phyloP scores from a whole-genome alignment of 768 basidiomycete species.

The Pleurotus ostreatus region DNA sequence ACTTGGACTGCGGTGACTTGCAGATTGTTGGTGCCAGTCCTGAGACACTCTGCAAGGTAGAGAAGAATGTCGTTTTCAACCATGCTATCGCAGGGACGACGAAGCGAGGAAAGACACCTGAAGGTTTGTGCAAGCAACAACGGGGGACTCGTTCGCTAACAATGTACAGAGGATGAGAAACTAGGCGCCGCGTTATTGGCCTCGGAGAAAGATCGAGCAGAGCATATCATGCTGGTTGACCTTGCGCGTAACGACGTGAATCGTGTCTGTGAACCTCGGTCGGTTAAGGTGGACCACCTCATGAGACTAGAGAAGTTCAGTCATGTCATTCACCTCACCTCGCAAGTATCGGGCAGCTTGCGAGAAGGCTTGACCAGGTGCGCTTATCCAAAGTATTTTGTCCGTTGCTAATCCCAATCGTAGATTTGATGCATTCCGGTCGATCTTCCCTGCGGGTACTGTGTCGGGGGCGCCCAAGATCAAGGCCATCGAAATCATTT shows the following conservation, averaged over 20 bases:
- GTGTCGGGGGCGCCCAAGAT: slow-evolving; percentile 99
- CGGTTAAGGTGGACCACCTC: slow-evolving; percentile 93
- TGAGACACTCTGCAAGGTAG: slow-evolving; percentile 95
- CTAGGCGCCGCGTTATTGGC: slow-evolving; percentile 70
- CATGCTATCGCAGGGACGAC: slow-evolving; percentile 98
- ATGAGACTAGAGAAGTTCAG: slow-evolving; percentile 95
- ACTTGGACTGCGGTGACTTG: slow-evolving; percentile 87
- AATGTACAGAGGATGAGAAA: slow-evolving; percentile 74
- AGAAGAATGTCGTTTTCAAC: slow-evolving; percentile 88
- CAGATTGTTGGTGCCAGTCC: slow-evolving; percentile 98
- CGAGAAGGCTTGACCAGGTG: slow-evolving; percentile 83
- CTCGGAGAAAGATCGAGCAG: slow-evolving; percentile 94
- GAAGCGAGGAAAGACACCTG: slow-evolving; percentile 76
- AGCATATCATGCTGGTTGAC: slow-evolving; percentile 99
- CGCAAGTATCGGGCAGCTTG: slow-evolving; percentile 85
- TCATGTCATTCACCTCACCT: slow-evolving; percentile 97
- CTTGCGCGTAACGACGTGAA: slow-evolving; percentile 98
- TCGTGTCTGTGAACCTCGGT: slow-evolving; percentile 90
- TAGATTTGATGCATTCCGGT: slow-evolving; percentile 97
- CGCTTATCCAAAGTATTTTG: slow-evolving; percentile 2
- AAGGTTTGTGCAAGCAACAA: slow-evolving; percentile 53
- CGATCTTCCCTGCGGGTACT: slow-evolving; percentile 98
- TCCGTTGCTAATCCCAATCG: slow-evolving; percentile 1
- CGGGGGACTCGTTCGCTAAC: too few relatives aligned
- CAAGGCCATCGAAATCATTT: slow-evolving; percentile 93